These are phyloP conservation scores for Fusarium camptoceras DNA, from an alignment of 2,329 filamentous ascomycete species.

Conservation along the genomic window DNA sequence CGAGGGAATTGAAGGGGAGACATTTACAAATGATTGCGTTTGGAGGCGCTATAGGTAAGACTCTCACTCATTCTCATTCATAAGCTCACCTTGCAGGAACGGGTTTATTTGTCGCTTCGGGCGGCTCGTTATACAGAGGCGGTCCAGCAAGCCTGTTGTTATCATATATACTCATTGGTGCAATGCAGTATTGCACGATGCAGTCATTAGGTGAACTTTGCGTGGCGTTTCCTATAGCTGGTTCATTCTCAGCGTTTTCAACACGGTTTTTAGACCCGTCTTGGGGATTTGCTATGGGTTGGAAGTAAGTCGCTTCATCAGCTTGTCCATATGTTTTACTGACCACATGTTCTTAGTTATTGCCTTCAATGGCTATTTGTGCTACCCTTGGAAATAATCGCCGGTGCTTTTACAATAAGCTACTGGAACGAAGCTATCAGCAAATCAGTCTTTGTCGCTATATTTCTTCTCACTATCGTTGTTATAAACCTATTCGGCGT, in stretches of 20 bases:
- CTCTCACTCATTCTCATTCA: background rate
- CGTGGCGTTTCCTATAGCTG: slow-evolving; percentile 89
- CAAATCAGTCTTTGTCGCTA: slow-evolving; percentile 80
- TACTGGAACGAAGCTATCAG: slow-evolving; percentile 78
- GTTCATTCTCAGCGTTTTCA: slow-evolving; percentile 94
- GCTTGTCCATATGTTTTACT: fast-evolving
- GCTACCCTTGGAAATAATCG: slow-evolving; percentile 86
- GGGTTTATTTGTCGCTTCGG: slow-evolving; percentile 88
- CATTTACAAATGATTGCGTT: slow-evolving; percentile 99
- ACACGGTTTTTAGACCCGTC: slow-evolving; percentile 93
- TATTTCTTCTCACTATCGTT: slow-evolving; percentile 83
- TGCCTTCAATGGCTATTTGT: slow-evolving; percentile 89
- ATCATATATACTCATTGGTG: slow-evolving; percentile 80
- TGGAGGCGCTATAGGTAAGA: slow-evolving; percentile 83
- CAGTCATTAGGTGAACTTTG: slow-evolving; percentile 93
- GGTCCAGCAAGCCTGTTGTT: slow-evolving; percentile 83
- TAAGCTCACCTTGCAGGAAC: slow-evolving; percentile 63
- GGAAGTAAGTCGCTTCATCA: slow-evolving; percentile 72
- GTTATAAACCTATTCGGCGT: slow-evolving; percentile 89
- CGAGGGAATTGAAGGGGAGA: slow-evolving; percentile 81
- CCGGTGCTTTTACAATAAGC: slow-evolving; percentile 83
- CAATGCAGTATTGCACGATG: slow-evolving; percentile 92
- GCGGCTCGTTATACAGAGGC: slow-evolving; percentile 75
- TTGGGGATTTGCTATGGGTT: slow-evolving; percentile 95
- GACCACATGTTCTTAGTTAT: slow-evolving; percentile 66